Evolutionary conservation across 2,329 filamentous ascomycete genomes (phyloP).

Genomic region (Fusarium sp.): DNA sequence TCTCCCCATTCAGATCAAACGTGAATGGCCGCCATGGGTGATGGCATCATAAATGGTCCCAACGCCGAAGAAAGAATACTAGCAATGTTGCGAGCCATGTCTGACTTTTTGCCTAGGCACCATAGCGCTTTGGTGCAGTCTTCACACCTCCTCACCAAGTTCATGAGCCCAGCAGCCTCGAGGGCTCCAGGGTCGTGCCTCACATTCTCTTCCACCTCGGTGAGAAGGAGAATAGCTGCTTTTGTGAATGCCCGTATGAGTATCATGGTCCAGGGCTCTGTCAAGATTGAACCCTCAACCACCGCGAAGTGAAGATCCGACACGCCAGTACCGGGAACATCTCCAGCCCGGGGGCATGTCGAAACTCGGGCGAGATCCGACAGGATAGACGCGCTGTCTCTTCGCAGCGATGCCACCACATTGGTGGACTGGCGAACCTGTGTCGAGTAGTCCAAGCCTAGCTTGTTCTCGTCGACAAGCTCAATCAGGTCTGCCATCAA

Average conservation of each 20-base stretch:
- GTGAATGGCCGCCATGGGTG: constrained; percentile 30
- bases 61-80: constrained; percentile 43
- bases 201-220: constrained; percentile 47
- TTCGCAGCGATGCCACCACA: constrained; percentile 56
- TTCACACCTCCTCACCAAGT: constrained; percentile 55
- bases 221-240: constrained; percentile 56
- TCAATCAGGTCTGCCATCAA: constrained; percentile 67
- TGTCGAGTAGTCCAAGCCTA: constrained; percentile 45
- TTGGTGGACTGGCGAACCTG: constrained; percentile 43
- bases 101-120: constrained; percentile 67
- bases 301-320: constrained; percentile 65
- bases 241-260: constrained; percentile 65
- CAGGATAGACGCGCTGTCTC: constrained; percentile 58
- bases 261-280: constrained; percentile 70
- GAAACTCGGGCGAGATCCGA: constrained; percentile 62
- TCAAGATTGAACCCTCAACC: constrained; percentile 67
- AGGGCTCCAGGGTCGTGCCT: constrained; percentile 42
- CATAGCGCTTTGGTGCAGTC: constrained; percentile 66
- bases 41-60: constrained; percentile 42
- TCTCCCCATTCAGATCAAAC: constrained; percentile 25
- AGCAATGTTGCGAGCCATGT: constrained; percentile 54
- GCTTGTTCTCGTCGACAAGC: constrained; percentile 57
- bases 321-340: constrained; percentile 41
- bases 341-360: constrained; percentile 49
- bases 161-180: constrained; percentile 36